Base-by-base conservation (phyloP, 164 flowering plant species). In the Aristolochia contorta region DNA sequence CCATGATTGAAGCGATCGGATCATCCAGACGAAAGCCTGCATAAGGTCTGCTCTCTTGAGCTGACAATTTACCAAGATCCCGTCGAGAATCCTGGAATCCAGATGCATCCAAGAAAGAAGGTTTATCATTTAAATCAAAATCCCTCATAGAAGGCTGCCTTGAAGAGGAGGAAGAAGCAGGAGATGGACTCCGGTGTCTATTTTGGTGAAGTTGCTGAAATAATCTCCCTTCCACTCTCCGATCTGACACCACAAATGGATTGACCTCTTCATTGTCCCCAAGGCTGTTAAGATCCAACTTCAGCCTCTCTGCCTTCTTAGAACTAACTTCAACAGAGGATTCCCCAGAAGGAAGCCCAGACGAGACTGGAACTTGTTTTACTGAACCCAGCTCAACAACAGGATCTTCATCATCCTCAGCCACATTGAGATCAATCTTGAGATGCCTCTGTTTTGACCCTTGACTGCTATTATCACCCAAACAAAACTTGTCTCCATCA, bases 81-180 rank as follows among this genome's bases (percentile, higher is more conserved):
- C 60, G 62, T 43, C 59, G 71, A 23, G 70, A 73, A 25, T 72
- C 77, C 27, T 61, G 62, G 22, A 71, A 69, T 56, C 80, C 79
- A 65, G 18, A 27, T 10, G 55, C 21, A 33, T 74, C 78, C 21
- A 73, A 68, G 56, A 68, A 37, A 47, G 61, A 58, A 6, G 85
- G 86, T 50, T 72, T 76, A 65, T 84, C 96, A 74, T 92, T 92
- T 76, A 92, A 75, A 69, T 92, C 89, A 60, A 89, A 63, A 76
- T 86, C 80, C 72, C 80, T 79, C 74, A 79, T 52, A 6, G 78
- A 58, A 47, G 83, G 78, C 63, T 76, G 88, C 78, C 75, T 72
- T 19, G 86, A 72, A 18, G 96, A 84, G 16, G 93, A 86, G 2
- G 91, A 87, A 0, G 87, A 84, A 15, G 83, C 79, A 47, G 89